phyloP scores from a whole-genome alignment of 371 early-diverging fungal species.

The Mortierella sp. region DNA sequence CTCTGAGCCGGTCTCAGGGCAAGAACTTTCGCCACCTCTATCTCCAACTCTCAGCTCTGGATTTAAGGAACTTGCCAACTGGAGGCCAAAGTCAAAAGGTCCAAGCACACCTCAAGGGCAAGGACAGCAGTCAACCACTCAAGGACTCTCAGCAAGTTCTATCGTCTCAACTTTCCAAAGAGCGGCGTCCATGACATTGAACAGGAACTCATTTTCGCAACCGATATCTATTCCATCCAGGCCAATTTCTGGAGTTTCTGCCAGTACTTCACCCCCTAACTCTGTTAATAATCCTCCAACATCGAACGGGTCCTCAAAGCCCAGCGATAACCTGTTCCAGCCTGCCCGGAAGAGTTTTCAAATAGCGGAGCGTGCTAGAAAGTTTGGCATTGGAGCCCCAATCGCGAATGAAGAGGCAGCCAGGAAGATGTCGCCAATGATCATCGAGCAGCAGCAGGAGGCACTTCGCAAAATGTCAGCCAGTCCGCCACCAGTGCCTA shows the following conservation, averaged over 20 bases:
- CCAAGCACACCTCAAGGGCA: constrained; percentile 7
- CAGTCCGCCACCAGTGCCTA: constrained; percentile 36
- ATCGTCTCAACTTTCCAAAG: constrained; percentile 40
- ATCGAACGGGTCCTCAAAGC: constrained; percentile 1
- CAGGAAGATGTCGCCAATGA: constrained; percentile 52
- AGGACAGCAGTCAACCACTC: constrained; percentile 7
- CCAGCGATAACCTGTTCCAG: constrained; percentile 17
- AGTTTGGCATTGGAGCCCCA: constrained; percentile 62
- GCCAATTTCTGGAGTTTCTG: constrained; percentile 13
- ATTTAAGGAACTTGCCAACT: constrained; percentile 19
- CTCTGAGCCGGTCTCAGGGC: constrained; percentile 12
- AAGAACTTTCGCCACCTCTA: constrained; percentile 28
- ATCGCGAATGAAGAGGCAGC: constrained; percentile 58
- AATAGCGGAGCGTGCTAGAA: constrained; percentile 55
- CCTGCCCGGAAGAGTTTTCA: constrained; percentile 55
- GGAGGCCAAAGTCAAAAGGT: constrained; percentile 18
- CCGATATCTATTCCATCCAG: constrained; percentile 27
- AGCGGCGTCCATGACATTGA: constrained; percentile 43
- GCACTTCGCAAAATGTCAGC: constrained; percentile 46
- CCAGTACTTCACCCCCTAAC: constrained; percentile 7
- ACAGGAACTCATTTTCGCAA: constrained; percentile 20
- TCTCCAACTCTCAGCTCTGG: constrained; percentile 23
- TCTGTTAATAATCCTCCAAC: constrained; percentile 33
- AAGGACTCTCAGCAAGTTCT: constrained; percentile 27
- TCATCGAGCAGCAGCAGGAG: constrained; percentile 53